These are phyloP conservation scores for Agarophyton chilense DNA, from an alignment of 23 red algal species.

Conservation along the genomic window DNA sequence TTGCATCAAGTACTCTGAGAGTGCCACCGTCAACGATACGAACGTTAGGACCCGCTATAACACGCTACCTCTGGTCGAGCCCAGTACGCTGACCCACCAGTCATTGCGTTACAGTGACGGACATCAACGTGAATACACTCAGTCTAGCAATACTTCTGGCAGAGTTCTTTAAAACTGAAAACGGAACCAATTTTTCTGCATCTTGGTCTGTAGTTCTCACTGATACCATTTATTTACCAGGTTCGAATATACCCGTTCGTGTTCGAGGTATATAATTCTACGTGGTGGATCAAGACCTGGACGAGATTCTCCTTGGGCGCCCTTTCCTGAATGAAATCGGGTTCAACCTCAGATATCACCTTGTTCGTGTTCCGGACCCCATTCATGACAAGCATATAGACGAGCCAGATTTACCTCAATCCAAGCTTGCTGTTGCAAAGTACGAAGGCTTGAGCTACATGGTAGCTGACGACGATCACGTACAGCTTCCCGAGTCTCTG, in stretches of 20 bases:
- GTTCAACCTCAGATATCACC: slow-evolving; percentile 27
- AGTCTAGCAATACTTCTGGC: slow-evolving; percentile 4
- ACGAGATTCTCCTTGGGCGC: slow-evolving; percentile 10
- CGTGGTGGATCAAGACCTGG: slow-evolving; percentile 1
- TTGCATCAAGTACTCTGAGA: too few species aligned
- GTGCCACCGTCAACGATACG: too few species aligned
- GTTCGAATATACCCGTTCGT: slow-evolving; percentile 23
- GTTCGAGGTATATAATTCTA: slow-evolving; percentile 25
- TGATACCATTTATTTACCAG: background rate
- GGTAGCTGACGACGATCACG: background rate
- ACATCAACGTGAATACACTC: background rate
- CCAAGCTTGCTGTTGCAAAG: background rate
- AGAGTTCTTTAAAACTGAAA: background rate
- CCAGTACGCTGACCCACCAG: too few species aligned
- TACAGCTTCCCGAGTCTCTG: slow-evolving; percentile 16
- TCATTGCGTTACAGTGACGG: background rate
- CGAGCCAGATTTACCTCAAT: background rate
- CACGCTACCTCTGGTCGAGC: too few species aligned
- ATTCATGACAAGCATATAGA: background rate
- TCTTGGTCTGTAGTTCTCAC: background rate
- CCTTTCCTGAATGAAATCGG: slow-evolving; percentile 12
- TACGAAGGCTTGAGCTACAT: background rate
- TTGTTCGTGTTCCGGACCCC: background rate
- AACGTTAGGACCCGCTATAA: too few species aligned
- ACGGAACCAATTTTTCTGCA: background rate